Base-by-base conservation (phyloP, 805 yeast genomes). In the Yamadazyma tumulicola region DNA sequence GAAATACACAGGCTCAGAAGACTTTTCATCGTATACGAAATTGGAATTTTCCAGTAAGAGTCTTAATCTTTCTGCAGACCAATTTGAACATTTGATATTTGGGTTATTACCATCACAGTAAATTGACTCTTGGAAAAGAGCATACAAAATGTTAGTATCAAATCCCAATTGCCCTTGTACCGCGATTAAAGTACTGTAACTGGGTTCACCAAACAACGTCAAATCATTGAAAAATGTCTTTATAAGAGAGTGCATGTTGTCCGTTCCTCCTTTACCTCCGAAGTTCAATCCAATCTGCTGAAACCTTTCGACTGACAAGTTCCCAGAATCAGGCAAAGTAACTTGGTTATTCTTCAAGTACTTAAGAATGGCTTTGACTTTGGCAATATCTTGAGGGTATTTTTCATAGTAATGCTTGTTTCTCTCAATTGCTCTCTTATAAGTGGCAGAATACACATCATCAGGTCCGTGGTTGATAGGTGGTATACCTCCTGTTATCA, bases 401-500 rank as follows among this genome's bases (percentile, higher is more conserved):
- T 67, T 71, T 3, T 47, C 37, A 48, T 70, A 77, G 47, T 61
- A 75, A 29, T 65, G 74, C 13, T 45, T 38, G 46, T 77, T 76
- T 32, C 80, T 52, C 33, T 73, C 75, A 13, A 38, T 56, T 1
- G 78, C 71, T 13, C 75, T 52, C 20, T 57, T 43, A 39, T 67
- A 74, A 3, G 80, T 72, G 2, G 71, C 72, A 8, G 38, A 35
- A 43, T 76, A 74, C 6, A 77, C 79, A 24, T 69, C 69, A 31
- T 69, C 75, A 4, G 74, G 65, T 1, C 59, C 45, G 20, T 45
- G 48, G 5, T 58, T 60, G 12, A 77, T 49, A 1, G 82, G 81
- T 2, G 83, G 81, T 10, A 77, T 61, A 5, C 82, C 83, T 1
- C 80, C 83, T 1, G 82, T 69, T 16, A 76, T 51, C 12, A 77